Conservation (phyloP, 148 eudicot genomes). For the Linanthus parryae region DNA sequence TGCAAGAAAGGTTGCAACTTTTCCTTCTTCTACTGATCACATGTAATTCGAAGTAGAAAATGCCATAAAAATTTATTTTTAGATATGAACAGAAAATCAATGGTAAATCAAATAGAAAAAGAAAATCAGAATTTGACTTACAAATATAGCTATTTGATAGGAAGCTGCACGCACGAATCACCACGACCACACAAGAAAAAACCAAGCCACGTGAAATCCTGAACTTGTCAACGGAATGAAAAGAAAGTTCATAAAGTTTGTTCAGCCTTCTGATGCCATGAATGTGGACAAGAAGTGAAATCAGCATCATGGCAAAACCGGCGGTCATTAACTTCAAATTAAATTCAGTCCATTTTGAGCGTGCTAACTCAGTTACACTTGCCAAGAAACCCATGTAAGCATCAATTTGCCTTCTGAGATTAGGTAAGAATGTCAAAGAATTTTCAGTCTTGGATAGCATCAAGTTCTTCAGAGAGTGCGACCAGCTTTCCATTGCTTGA, state of each 20-base stretch:
- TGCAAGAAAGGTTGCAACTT: constrained; percentile 67
- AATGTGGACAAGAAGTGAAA: constrained; percentile 57
- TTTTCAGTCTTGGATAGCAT: constrained; percentile 24
- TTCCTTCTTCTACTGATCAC: constrained; percentile 92
- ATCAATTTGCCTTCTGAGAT: constrained; percentile 53
- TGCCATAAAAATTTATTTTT: constrained; percentile 8
- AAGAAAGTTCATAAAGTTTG: constrained; percentile 21
- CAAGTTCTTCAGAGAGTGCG: constrained; percentile 27
- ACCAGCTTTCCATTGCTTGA: constrained; percentile 57
- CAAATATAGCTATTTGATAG: constrained; percentile 90
- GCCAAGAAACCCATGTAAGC: constrained; percentile 66
- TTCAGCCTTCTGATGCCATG: constrained; percentile 45
- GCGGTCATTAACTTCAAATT: constrained; percentile 62
- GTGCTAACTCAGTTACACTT: constrained; percentile 80
- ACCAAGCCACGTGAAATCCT: constrained; percentile 29
- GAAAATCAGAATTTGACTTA: constrained; percentile 35
- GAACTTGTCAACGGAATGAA: constrained; percentile 18
- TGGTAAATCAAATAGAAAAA: constrained; percentile 6
- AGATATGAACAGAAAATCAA: constrained; percentile 4
- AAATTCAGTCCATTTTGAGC: constrained; percentile 96
- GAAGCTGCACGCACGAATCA: constrained; percentile 75
- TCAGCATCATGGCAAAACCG: constrained; percentile 57
- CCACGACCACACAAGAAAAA: constrained; percentile 47
- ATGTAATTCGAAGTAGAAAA: constrained; percentile 12
- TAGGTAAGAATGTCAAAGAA: constrained; percentile 26